phyloP scores from a whole-genome alignment of 2,329 filamentous ascomycete species.

The Exophiala dermatitidis region DNA sequence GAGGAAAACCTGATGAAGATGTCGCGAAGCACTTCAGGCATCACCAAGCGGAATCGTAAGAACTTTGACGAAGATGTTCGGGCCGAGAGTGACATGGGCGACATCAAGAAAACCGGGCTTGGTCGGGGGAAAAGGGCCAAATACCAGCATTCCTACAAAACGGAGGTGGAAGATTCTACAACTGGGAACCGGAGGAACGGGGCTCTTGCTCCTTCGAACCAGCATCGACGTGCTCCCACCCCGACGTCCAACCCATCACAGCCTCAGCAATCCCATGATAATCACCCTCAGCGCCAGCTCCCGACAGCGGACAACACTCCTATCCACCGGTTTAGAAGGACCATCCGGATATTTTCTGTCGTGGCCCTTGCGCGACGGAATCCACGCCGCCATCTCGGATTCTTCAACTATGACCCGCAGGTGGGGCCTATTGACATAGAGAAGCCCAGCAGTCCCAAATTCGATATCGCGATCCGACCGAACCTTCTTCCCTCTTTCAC shows the following conservation, averaged over 20 bases:
- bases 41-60: constrained; percentile 57
- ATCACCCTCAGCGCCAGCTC: constrained; percentile 5
- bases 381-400: constrained; percentile 74
- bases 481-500: constrained; percentile 66
- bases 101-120: constrained; percentile 14
- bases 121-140: constrained; percentile 23
- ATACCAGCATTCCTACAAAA: constrained; percentile 25
- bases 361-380: constrained; percentile 63
- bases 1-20: constrained; percentile 37
- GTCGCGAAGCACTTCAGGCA: constrained; percentile 40
- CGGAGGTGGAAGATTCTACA: constrained; percentile 22
- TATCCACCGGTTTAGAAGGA: constrained; percentile 50
- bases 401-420: constrained; percentile 68
- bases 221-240: constrained; percentile 12
- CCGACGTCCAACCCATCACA: constrained; percentile 18
- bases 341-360: constrained; percentile 62
- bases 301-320: constrained; percentile 40
- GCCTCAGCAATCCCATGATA: constrained; percentile 1
- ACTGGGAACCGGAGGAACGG: constrained; percentile 14
- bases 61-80: constrained; percentile 67
- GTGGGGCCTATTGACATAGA: constrained; percentile 42
- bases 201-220: constrained; percentile 8
- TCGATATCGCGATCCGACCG: constrained; percentile 54
- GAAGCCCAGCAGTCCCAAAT: constrained; percentile 41
- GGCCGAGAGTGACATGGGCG: constrained; percentile 57